These are phyloP conservation scores for Salvia hispanica DNA, from an alignment of 257 asterid species.

Conservation along the genomic window DNA sequence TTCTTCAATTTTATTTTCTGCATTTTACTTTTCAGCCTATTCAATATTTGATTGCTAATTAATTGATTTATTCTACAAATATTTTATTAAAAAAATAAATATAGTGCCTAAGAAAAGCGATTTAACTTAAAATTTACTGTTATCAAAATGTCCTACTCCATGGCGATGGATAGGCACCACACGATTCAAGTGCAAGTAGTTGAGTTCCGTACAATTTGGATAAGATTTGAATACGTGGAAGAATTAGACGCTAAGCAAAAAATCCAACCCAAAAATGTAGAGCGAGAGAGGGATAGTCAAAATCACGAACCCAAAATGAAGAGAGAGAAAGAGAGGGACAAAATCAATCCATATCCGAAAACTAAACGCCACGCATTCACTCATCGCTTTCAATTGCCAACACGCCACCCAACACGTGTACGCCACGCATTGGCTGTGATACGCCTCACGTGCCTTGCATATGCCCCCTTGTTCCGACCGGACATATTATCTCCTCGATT, in stretches of 20 bases:
- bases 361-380: conserved; percentile 35
- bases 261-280: too few relatives aligned
- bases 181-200: neutral
- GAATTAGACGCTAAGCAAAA: neutral
- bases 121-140: neutral
- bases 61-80: too few relatives aligned
- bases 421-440: conserved; percentile 14
- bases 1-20: too few relatives aligned
- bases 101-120: too few relatives aligned
- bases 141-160: neutral
- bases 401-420: conserved; percentile 46
- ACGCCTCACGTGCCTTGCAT: conserved; percentile 40
- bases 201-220: conserved; percentile 29
- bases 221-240: conserved; percentile 41
- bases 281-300: conserved; percentile 23
- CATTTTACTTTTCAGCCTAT: too few relatives aligned
- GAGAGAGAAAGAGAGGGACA: conserved; percentile 37
- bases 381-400: conserved; percentile 31
- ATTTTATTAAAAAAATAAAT: too few relatives aligned
- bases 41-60: too few relatives aligned
- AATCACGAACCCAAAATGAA: conserved; percentile 28
- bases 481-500: conserved; percentile 33
- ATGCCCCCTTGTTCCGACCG: conserved; percentile 22
- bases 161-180: neutral
- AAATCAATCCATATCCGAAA: conserved; percentile 45